Conservation (phyloP, 305 asterid species). For the Petunia hybrid region DNA sequence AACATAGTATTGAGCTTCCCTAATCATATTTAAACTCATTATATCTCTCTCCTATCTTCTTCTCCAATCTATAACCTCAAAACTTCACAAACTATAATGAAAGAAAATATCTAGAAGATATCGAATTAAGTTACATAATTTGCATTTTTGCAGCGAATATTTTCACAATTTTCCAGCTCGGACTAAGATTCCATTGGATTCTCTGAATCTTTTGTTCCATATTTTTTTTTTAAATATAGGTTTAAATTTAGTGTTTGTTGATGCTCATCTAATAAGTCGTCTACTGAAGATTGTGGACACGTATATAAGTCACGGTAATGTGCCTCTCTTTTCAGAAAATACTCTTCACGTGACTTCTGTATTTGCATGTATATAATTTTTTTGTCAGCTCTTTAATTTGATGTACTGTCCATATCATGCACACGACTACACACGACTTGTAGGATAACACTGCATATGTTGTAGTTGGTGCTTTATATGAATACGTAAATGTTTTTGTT, state of each 20-base stretch:
- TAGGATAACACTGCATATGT: too few species aligned
- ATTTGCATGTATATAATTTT: too few species aligned
- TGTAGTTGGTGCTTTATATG: too few species aligned
- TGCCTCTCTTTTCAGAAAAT: neutral
- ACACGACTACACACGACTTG: neutral
- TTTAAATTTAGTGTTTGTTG: neutral
- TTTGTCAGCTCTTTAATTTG: too few species aligned
- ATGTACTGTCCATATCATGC: too few species aligned
- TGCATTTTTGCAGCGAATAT: neutral
- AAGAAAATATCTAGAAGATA: neutral
- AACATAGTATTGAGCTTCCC: neutral
- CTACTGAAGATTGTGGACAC: neutral
- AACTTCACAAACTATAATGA: too few species aligned
- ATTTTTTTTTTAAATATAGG: too few species aligned
- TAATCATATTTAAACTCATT: too few species aligned
- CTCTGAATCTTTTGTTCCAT: neutral
- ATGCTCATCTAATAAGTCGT: neutral
- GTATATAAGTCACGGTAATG: neutral
- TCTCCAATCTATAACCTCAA: neutral
- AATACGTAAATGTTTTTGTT: too few species aligned
- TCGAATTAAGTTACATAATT: neutral
- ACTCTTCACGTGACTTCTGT: neutral
- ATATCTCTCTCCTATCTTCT: neutral
- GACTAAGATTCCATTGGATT: neutral
- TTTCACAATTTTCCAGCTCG: neutral